Percentiles rank a stretch among this genome's conserved stretches.
Evolutionary conservation across 306 rosid genomes (phyloP).

Genomic region (Canavalia ensiformis): DNA sequence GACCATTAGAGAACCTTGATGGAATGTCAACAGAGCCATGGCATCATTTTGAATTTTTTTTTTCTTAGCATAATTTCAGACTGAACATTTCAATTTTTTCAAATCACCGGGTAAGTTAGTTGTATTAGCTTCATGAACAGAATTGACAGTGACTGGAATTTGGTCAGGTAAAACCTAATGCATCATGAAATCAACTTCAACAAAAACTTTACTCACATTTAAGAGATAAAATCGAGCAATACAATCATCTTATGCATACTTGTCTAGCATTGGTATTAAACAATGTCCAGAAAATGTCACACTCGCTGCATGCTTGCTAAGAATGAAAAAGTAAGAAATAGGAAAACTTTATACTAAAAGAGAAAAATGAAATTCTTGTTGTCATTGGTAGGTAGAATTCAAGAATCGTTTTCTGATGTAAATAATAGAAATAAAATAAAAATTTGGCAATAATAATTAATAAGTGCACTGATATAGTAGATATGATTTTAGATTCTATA

Average conservation of each 20-base stretch:
- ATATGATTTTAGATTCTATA: neutral
- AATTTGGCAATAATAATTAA: neutral
- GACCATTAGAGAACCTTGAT: slow-evolving; percentile 53
- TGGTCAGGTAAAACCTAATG: neutral
- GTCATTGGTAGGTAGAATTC: neutral
- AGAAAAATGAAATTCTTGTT: neutral
- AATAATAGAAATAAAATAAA: neutral
- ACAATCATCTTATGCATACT: neutral
- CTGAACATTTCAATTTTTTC: neutral
- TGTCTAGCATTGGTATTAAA: neutral
- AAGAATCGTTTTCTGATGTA: neutral
- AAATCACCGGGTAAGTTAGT: neutral
- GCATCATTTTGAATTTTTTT: slow-evolving; percentile 20
- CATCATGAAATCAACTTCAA: neutral
- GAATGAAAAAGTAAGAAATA: neutral
- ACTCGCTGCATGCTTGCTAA: neutral
- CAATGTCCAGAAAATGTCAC: neutral
- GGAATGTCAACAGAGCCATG: slow-evolving; percentile 48
- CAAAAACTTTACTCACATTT: neutral
- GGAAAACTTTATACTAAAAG: neutral
- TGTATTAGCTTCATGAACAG: neutral
- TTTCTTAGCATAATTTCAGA: slow-evolving; percentile 9
- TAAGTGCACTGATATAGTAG: neutral
- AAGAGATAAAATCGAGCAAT: neutral
- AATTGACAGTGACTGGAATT: slow-evolving; percentile 26